Percentiles rank a stretch among this genome's conserved stretches.
Conservation (phyloP, 495 filamentous ascomycete species). For the Parachaetomium inaequale region DNA sequence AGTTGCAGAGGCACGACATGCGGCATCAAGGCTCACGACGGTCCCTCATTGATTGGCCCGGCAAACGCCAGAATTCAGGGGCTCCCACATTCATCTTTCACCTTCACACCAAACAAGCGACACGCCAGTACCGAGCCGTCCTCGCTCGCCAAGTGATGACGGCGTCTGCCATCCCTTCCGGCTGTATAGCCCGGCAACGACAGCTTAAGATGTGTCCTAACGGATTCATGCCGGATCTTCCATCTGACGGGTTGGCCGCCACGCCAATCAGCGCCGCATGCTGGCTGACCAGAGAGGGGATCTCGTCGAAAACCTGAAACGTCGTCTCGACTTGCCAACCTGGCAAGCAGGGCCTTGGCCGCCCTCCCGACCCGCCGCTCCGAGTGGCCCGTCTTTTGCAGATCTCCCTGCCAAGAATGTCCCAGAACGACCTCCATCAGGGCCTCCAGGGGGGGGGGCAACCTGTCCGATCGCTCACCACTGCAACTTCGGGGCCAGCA, state of each 20-base stretch:
- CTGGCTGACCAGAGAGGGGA: conserved; percentile 8
- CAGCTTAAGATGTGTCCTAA: conserved; percentile 22
- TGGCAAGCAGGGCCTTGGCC: not conserved
- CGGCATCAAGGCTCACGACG: not conserved
- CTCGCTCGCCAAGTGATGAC: not conserved
- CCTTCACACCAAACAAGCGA: not conserved
- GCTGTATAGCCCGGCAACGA: conserved; percentile 18
- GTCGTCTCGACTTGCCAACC: conserved; percentile 12
- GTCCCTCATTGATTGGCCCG: not conserved
- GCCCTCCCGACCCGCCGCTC: not conserved
- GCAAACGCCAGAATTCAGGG: not conserved
- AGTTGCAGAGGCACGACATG: not conserved
- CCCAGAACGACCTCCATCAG: not conserved
- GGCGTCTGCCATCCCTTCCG: conserved; percentile 4
- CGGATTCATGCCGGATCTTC: conserved; percentile 15
- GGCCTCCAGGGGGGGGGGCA: not conserved
- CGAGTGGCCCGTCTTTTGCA: conserved; percentile 7
- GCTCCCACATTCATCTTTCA: not conserved
- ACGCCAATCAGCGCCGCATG: conserved; percentile 17
- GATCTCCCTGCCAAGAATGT: conserved; percentile 7
- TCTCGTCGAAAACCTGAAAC: conserved; percentile 25
- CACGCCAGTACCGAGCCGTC: not conserved
- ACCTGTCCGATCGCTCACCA: not conserved
- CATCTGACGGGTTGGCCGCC: not conserved
- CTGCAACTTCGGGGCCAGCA: not conserved